Evolutionary conservation across 768 basidiomycete genomes (phyloP), one percentile per base, ranked within the genome.

Genomic region (Russula sp.): DNA sequence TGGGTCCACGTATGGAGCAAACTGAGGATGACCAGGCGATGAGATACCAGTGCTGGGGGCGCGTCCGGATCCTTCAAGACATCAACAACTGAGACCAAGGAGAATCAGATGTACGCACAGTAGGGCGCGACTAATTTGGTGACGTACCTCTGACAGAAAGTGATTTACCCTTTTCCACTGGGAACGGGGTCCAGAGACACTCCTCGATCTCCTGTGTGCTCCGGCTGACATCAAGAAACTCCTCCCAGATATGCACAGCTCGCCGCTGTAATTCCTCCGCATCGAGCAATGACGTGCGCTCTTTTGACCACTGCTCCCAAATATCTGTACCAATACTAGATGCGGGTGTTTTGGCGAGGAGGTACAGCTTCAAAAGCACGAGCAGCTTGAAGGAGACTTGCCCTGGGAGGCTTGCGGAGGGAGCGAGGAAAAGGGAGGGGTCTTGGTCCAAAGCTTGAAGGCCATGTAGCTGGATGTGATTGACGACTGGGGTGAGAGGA

Each of bases 171-270:
- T 75, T 71, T 51, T 75, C 71, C 32, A 75, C 59, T 3, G 74
- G 74, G 61, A 82, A 83, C 10, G 70, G 61, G 6, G 74, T 73
- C 84, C 84, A 85, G 32, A 86, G 69, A 14, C 79, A 73, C 5
- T 75, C 74, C 55, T 82, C 76, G 18, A 85, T 73, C 57, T 84
- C 79, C 27, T 68, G 69, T 9, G 74, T 64, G 27, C 71, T 74
- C 18, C 77, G 77, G 56, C 76, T 75, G 20, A 74, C 75, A 16
- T 71, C 65, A 10, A 84, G 71, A 68, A 81, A 84, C 16, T 69
- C 60, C 6, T 69, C 66, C 82, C 82, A 84, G 2, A 78, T 58
- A 8, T 68, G 67, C 4, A 68, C 47, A 20, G 79, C 68, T 39
- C 71, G 72, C 9, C 68, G 66, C 48, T 81, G 77, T 3, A 80